These are phyloP conservation scores for Auricularia heimuer DNA, from an alignment of 768 basidiomycete genomes.

Conservation along the genomic window DNA sequence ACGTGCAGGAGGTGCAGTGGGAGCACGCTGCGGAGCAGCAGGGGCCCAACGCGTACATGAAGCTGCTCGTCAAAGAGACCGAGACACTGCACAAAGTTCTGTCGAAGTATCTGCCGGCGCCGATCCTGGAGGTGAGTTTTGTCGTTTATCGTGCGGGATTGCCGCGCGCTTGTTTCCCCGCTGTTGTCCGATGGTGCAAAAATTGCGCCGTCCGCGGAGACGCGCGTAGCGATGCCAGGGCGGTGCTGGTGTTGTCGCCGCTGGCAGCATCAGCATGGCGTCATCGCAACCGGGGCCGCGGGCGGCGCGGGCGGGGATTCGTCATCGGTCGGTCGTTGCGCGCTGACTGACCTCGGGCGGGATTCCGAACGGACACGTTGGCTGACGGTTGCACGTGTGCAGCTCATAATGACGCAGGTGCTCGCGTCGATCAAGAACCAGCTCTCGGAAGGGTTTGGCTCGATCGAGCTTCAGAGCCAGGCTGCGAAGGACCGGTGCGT, in stretches of 20 bases:
- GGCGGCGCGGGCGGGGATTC: not conserved
- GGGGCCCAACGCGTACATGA: slow-evolving; percentile 81
- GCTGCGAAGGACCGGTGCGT: slow-evolving; percentile 80
- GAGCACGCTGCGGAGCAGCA: slow-evolving; percentile 38
- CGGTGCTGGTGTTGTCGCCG: not conserved
- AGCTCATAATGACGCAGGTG: slow-evolving; percentile 94
- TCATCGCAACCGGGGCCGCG: not conserved
- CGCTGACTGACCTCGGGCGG: not conserved
- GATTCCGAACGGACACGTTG: not conserved
- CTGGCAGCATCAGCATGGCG: not conserved
- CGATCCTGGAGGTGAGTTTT: slow-evolving; percentile 64
- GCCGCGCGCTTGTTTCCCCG: not conserved
- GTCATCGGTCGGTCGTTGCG: not conserved
- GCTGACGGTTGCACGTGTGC: not conserved
- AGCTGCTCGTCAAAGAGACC: slow-evolving; percentile 87
- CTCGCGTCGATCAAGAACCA: slow-evolving; percentile 88
- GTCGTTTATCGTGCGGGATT: not conserved
- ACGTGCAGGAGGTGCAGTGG: slow-evolving; percentile 66
- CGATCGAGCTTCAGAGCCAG: slow-evolving; percentile 70
- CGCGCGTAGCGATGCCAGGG: not conserved
- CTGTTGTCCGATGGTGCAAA: not conserved
- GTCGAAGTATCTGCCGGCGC: slow-evolving; percentile 72
- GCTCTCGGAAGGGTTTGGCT: slow-evolving; percentile 75
- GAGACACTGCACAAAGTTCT: slow-evolving; percentile 93
- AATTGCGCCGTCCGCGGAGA: too few relatives aligned